These are phyloP conservation scores for Aureobasidium vineae DNA, from an alignment of 2,329 filamentous ascomycete genomes.

Conservation along the genomic window DNA sequence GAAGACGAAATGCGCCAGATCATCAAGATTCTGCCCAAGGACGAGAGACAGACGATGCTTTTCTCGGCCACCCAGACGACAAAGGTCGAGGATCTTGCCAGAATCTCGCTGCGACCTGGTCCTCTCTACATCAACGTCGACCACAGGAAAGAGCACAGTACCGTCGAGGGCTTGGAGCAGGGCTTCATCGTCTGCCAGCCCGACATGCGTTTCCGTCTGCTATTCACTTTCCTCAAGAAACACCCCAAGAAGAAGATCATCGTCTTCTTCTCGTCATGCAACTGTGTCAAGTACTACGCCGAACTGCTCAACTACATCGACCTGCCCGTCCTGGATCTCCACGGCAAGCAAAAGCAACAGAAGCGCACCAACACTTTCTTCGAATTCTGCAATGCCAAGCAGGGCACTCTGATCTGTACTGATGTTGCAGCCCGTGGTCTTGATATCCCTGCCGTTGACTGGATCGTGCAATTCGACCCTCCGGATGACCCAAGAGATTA, in stretches of 20 bases:
- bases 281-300: conserved; percentile 92
- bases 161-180: conserved; percentile 90
- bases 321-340: conserved; percentile 78
- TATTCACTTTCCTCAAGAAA: conserved; percentile 92
- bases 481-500: conserved; percentile 63
- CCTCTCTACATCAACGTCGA: conserved; percentile 98
- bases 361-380: conserved; percentile 99
- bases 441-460: conserved; percentile 94
- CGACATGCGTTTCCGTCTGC: conserved; percentile 87
- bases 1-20: conserved; percentile 98
- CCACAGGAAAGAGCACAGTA: conserved; percentile 81
- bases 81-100: conserved; percentile 93
- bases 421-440: conserved; percentile 94
- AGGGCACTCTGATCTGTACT: conserved; percentile 90
- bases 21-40: conserved; percentile 85
- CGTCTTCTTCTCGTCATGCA: conserved; percentile 80
- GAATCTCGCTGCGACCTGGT: conserved; percentile 86
- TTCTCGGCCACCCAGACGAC: conserved; percentile 98
- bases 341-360: conserved; percentile 97
- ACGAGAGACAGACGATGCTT: conserved; percentile 92
- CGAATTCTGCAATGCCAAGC: conserved; percentile 83
- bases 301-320: conserved; percentile 98
- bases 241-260: conserved; percentile 97
- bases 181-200: conserved; percentile 93
- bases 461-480: conserved; percentile 94